Evolutionary conservation across 106 monocot species (phyloP), one percentile per base, ranked within the genome.

Genomic region (Gastrodia elata): DNA sequence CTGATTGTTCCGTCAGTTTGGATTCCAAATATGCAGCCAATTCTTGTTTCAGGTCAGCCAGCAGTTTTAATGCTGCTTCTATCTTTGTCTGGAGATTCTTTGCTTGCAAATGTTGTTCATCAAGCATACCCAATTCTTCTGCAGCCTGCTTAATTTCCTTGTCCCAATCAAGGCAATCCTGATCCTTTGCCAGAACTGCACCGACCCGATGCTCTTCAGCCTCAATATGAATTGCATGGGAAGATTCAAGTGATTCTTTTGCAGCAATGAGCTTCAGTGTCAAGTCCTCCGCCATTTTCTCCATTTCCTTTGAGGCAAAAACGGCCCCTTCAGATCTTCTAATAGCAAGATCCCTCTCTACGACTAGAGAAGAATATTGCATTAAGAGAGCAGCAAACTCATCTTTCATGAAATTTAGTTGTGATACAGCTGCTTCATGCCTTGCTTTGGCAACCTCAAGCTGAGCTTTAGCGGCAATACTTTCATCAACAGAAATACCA

Each of bases 141-240:
- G 72, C 65, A n/a, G 78, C 72, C 67, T 78, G 78, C 36, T 78
- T 78, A 10, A 78, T 42, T 65, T 78, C 78, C 41, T 65, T 71
- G 14, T 78, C 78, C 78, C 78, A 78, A 72, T 37, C 36, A 25
- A 72, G 72, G 46, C 61, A 78, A 72, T 78, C 78, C 42, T 78
- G 72, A 38, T 78, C 78, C 48, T 72, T 78, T 48, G 78, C 78
- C 36, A 78, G 72, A 22, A 72, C 32, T 26, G 78, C 64, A 41
- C 78, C 78, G 18, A 78, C 73, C 0, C 78, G 71, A 73, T 73
- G 78, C 72, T 78, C 78, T 65, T 78, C 78, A 13, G 78, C 78
- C 58, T 78, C 78, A 73, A 78, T 71, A 78, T 78, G 78, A 16
- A 72, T 65, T 26, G 78, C 72, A 73, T 78, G 78, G 4, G 78